phyloP scores from a whole-genome alignment of 1,284 basidiomycete species.

The Sporisorium graminicola region DNA sequence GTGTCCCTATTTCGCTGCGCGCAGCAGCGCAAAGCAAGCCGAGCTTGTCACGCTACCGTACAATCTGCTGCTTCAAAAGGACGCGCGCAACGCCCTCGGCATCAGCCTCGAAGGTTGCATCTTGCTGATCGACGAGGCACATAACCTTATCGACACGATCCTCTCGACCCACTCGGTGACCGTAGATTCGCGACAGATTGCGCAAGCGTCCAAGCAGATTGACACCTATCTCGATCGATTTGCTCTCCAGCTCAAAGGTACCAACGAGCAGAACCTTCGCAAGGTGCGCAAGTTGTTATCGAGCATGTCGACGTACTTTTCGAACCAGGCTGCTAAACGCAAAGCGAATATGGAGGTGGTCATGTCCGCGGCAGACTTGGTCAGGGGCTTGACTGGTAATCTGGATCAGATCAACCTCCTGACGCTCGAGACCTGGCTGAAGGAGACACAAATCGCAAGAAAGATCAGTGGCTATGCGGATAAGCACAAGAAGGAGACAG shows the following conservation, averaged over 20 bases:
- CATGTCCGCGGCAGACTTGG: slow-evolving; percentile 77
- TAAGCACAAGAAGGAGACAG: slow-evolving; percentile 75
- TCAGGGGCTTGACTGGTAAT: slow-evolving; percentile 79
- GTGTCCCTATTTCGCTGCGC: slow-evolving; percentile 94
- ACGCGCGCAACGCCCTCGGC: slow-evolving; percentile 85
- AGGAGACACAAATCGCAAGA: slow-evolving; percentile 82
- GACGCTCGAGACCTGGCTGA: slow-evolving; percentile 85
- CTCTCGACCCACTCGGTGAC: slow-evolving; percentile 84
- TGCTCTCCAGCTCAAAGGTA: slow-evolving; percentile 79
- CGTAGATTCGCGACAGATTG: slow-evolving; percentile 76
- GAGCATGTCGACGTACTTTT: slow-evolving; percentile 42
- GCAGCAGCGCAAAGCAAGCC: slow-evolving; percentile 87
- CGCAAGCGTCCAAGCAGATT: slow-evolving; percentile 81
- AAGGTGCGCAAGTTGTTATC: slow-evolving; percentile 73
- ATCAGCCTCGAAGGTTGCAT: slow-evolving; percentile 80
- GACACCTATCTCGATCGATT: slow-evolving; percentile 84
- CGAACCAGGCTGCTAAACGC: slow-evolving; percentile 9
- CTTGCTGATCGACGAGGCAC: slow-evolving; percentile 94
- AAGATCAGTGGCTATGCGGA: slow-evolving; percentile 83
- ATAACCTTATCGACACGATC: slow-evolving; percentile 81
- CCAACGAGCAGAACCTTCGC: slow-evolving; percentile 83
- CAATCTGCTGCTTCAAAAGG: slow-evolving; percentile 87
- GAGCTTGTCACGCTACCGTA: slow-evolving; percentile 94
- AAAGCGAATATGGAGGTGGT: slow-evolving; percentile 64
- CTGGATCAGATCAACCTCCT: slow-evolving; percentile 77